These are phyloP conservation scores for Glycine soja DNA, from an alignment of 306 rosid species.

Conservation along the genomic window DNA sequence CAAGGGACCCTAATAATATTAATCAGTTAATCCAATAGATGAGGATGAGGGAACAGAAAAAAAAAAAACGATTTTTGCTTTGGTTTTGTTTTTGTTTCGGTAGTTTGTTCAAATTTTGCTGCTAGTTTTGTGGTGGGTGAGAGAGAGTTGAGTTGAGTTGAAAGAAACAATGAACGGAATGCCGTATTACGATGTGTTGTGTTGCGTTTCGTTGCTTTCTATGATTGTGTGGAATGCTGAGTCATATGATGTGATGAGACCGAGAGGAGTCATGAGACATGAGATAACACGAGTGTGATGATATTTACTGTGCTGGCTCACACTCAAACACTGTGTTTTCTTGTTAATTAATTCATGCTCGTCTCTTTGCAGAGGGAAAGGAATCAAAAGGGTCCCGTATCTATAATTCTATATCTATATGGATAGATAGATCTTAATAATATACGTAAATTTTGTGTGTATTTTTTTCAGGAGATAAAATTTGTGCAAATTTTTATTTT, in stretches of 20 bases:
- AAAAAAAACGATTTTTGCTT: not conserved
- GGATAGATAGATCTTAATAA: too few species aligned
- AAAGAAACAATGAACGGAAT: not conserved
- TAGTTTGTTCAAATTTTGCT: too few species aligned
- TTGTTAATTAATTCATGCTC: not conserved
- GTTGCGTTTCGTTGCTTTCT: too few species aligned
- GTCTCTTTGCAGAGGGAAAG: not conserved
- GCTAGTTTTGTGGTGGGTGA: not conserved
- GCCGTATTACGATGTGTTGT: not conserved
- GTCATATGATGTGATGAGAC: conserved; percentile 37
- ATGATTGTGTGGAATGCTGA: conserved; percentile 28
- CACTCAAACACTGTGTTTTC: not conserved
- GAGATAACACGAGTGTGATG: not conserved
- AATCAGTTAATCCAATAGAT: not conserved
- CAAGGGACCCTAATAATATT: too few species aligned
- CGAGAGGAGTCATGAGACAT: not conserved
- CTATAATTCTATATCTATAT: too few species aligned
- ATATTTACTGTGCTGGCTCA: not conserved
- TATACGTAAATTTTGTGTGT: too few species aligned
- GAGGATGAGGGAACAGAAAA: not conserved
- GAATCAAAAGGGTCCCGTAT: not conserved
- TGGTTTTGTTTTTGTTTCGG: not conserved
- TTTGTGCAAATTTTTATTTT: too few species aligned
- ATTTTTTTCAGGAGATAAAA: too few species aligned
- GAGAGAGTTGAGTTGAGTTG: not conserved